These are phyloP conservation scores for Conticribra weissflogii DNA, from an alignment of 108 stramenopile species.

Conservation along the genomic window DNA sequence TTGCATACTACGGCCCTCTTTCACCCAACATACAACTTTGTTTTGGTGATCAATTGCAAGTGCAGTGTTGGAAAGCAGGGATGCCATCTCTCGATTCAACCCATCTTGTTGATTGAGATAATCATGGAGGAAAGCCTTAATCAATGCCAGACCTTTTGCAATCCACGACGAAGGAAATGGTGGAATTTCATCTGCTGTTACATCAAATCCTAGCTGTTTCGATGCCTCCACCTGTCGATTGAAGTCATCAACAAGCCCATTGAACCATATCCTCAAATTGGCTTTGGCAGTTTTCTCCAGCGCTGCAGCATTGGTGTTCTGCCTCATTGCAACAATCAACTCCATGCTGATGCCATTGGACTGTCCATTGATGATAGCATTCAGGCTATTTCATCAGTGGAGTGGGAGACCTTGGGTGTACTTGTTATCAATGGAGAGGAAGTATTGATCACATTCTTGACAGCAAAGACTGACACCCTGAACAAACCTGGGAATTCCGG, in stretches of 20 bases:
- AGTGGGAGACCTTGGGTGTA: background rate
- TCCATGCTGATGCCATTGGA: background rate
- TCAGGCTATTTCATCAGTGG: background rate
- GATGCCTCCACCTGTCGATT: no score
- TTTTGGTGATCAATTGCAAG: constrained; percentile 17
- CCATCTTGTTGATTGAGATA: constrained; percentile 12
- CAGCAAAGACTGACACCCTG: background rate
- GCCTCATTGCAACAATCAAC: background rate
- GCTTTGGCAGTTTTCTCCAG: background rate
- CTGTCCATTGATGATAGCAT: background rate
- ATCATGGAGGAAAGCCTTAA: constrained; percentile 22
- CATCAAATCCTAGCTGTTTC: no score
- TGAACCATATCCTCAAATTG: background rate
- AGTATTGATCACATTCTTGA: background rate
- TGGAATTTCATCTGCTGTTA: no score
- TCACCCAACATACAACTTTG: constrained; percentile 13
- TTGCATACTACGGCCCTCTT: background rate
- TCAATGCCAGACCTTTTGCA: background rate
- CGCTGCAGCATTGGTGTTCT: background rate
- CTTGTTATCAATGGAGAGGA: background rate
- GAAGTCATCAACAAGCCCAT: no score
- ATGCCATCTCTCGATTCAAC: constrained; percentile 21
- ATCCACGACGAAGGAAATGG: background rate
- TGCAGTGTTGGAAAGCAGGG: background rate
- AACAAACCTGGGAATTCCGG: background rate